phyloP scores from a whole-genome alignment of 208 protist genomes.

The Novymonas esmeraldas region DNA sequence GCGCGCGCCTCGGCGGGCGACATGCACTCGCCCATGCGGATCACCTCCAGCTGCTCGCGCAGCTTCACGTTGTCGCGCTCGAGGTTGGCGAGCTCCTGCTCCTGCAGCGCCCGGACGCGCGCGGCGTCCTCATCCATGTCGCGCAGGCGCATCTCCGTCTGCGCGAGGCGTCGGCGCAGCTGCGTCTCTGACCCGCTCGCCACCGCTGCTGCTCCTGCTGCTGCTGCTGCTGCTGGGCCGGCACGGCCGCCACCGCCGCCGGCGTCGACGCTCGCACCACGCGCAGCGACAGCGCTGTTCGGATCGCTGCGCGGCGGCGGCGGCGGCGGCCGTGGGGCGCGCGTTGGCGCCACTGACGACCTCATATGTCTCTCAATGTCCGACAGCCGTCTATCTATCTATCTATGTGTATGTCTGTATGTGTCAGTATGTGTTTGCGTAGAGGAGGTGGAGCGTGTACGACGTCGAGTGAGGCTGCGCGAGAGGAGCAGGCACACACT shows the following conservation, averaged over 20 bases:
- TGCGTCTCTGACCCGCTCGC: constrained; percentile 31
- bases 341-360: constrained; percentile 3
- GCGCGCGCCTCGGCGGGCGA: constrained; percentile 30
- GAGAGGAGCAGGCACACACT: neutral
- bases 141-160: constrained; percentile 68
- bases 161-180: constrained; percentile 58
- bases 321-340: constrained; percentile 13
- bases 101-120: constrained; percentile 57
- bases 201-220: neutral
- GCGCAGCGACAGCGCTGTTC: neutral
- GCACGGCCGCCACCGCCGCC: no score
- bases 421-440: neutral
- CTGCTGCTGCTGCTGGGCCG: neutral
- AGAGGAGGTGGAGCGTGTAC: neutral
- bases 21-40: constrained; percentile 81
- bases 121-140: constrained; percentile 76
- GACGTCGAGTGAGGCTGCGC: no score
- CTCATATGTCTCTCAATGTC: neutral
- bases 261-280: no score
- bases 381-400: neutral
- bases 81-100: constrained; percentile 69
- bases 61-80: constrained; percentile 52
- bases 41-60: constrained; percentile 51
- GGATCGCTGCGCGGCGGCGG: constrained; percentile 7
- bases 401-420: neutral